phyloP scores from a whole-genome alignment of 805 yeast genomes.

The Monosporozyma servazzii region DNA sequence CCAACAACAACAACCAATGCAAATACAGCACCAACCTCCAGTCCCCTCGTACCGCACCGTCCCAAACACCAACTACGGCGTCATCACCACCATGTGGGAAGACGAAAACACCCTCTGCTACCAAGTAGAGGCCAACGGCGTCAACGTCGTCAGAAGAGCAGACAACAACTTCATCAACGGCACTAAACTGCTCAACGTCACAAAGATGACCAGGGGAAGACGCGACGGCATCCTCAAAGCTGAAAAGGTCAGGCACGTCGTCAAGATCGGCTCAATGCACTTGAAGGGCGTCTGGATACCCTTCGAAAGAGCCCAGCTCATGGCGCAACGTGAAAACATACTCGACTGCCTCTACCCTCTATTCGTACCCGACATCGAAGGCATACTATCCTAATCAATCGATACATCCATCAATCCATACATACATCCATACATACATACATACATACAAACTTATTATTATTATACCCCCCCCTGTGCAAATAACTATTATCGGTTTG shows the following conservation, averaged over 20 bases:
- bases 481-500: no score
- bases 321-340: conserved; percentile 74
- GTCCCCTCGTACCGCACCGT: conserved; percentile 3
- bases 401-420: no score
- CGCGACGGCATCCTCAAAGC: conserved; percentile 76
- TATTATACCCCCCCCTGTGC: no score
- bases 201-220: conserved; percentile 81
- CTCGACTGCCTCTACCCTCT: conserved; percentile 57
- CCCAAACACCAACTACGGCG: conserved; percentile 25
- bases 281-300: conserved; percentile 89
- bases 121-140: conserved; percentile 77
- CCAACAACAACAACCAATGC: neutral
- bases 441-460: no score
- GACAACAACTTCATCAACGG: conserved; percentile 83
- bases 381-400: conserved; percentile 21
- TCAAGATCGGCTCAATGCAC: conserved; percentile 81
- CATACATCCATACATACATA: no score
- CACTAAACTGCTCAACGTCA: conserved; percentile 71
- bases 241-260: conserved; percentile 70
- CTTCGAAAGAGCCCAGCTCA: conserved; percentile 68
- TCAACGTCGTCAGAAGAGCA: conserved; percentile 73
- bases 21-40: neutral
- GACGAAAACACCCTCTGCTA: conserved; percentile 78
- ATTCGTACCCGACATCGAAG: conserved; percentile 65
- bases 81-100: conserved; percentile 86